phyloP scores from a whole-genome alignment of 1,284 basidiomycete species.

The Chalciporus piperatoides region DNA sequence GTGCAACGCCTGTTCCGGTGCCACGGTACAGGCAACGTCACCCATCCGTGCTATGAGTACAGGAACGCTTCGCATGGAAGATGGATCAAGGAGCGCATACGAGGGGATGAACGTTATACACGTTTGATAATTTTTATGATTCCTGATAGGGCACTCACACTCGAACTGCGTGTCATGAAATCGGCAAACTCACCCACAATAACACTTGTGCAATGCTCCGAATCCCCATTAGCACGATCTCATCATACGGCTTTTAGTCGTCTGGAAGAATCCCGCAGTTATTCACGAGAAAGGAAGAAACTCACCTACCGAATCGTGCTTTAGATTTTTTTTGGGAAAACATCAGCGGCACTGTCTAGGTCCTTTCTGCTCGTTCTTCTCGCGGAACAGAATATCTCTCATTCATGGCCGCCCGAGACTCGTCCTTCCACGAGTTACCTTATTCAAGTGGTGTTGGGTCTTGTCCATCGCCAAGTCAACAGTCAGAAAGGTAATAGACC shows the following conservation, averaged over 20 bases:
- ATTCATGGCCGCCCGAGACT: constrained; percentile 9
- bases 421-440: constrained; percentile 11
- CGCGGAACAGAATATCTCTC: constrained; percentile 22
- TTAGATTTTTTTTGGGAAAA: constrained; percentile 20
- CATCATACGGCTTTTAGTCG: constrained; percentile 19
- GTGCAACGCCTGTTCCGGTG: constrained; percentile 12
- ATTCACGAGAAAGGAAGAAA: constrained; percentile 20
- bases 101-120: constrained; percentile 25
- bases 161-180: constrained; percentile 19
- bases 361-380: constrained; percentile 23
- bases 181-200: constrained; percentile 24
- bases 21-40: constrained; percentile 27
- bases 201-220: constrained; percentile 14
- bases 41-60: constrained; percentile 10
- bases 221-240: constrained; percentile 29
- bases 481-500: constrained; percentile 20
- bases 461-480: constrained; percentile 30
- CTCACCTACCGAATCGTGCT: constrained; percentile 21
- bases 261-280: constrained; percentile 22
- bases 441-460: constrained; percentile 24
- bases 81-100: constrained; percentile 18
- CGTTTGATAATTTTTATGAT: constrained; percentile 21
- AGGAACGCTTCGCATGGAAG: constrained; percentile 29
- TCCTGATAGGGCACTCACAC: constrained; percentile 17
- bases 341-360: constrained; percentile 14